phyloP scores from a whole-genome alignment of 2,329 filamentous ascomycete species.

The Scedosporium apiospermum region DNA sequence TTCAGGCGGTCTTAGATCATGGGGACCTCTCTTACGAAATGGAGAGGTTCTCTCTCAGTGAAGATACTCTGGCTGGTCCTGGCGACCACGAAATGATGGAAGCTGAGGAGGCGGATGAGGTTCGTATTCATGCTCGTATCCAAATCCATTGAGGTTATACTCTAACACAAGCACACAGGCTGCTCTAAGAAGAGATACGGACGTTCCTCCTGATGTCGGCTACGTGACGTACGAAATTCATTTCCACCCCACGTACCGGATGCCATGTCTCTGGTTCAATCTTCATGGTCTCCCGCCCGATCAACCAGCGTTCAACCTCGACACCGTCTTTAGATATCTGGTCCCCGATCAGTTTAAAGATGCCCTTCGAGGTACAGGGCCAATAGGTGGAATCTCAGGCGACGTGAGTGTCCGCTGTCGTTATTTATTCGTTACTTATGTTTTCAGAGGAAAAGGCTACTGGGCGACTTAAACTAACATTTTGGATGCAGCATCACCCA shows the following conservation, averaged over 20 bases:
- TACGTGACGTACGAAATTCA: constrained; percentile 64
- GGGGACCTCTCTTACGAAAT: constrained; percentile 36
- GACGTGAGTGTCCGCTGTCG: constrained; percentile 47
- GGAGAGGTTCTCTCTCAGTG: constrained; percentile 33
- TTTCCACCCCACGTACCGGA: constrained; percentile 63
- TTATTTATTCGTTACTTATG: not conserved
- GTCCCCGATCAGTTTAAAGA: constrained; percentile 58
- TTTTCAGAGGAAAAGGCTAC: constrained; percentile 2
- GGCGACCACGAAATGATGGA: constrained; percentile 33
- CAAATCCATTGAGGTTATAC: not conserved
- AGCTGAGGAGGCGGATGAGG: constrained; percentile 42
- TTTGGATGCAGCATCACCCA: constrained; percentile 62
- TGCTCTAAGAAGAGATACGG: constrained; percentile 22
- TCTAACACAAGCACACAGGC: constrained; percentile 22
- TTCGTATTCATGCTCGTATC: constrained; percentile 16
- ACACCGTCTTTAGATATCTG: constrained; percentile 60
- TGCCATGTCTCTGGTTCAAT: constrained; percentile 69
- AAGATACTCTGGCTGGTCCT: constrained; percentile 10
- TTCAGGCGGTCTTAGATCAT: constrained; percentile 34
- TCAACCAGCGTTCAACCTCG: constrained; percentile 50
- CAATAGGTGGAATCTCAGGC: constrained; percentile 65
- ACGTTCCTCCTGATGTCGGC: constrained; percentile 22
- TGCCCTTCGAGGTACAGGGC: constrained; percentile 49
- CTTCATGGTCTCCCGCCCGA: constrained; percentile 47
- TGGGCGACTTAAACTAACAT: constrained; percentile 14